A percentile compares a stretch with the other conserved stretches of the same genome.
Conservation (phyloP, 2,329 filamentous ascomycete genomes). For the Colletotrichum falcatum region DNA sequence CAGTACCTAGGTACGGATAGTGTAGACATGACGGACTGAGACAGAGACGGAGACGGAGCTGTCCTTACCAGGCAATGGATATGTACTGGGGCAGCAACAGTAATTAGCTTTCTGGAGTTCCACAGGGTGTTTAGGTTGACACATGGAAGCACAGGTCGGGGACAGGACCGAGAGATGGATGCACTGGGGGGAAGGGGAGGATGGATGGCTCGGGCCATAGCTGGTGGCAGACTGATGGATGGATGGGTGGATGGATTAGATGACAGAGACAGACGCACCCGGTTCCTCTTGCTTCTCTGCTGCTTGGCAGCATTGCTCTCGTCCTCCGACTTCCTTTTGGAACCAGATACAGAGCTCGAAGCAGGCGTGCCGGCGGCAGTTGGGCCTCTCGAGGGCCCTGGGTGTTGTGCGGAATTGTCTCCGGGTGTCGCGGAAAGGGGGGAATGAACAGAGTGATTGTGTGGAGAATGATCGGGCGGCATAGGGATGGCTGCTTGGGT, state of each 20-base stretch:
- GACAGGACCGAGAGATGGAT: constrained; percentile 24
- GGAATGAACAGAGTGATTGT: constrained; percentile 45
- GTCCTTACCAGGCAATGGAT: constrained; percentile 69
- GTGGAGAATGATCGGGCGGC: constrained; percentile 45
- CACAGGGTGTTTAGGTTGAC: constrained; percentile 6
- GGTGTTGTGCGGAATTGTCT: constrained; percentile 61
- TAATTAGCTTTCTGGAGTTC: constrained; percentile 35
- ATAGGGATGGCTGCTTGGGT: constrained; percentile 53
- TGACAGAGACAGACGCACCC: constrained; percentile 59
- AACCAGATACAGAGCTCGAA: constrained; percentile 34
- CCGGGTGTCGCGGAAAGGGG: constrained; percentile 53
- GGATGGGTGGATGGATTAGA: too few relatives aligned
- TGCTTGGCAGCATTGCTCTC: constrained; percentile 59
- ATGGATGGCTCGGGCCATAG: neutral
- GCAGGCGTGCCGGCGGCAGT: constrained; percentile 30
- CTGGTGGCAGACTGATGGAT: neutral
- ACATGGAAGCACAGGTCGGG: constrained; percentile 10
- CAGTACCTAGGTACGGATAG: too few relatives aligned
- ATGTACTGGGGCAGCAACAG: constrained; percentile 60
- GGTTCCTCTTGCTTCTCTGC: constrained; percentile 71
- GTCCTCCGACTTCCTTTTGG: constrained; percentile 55
- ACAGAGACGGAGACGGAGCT: constrained; percentile 9
- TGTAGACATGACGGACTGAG: constrained; percentile 10
- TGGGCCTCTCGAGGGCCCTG: constrained; percentile 30
- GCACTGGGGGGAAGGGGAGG: neutral